These are phyloP conservation scores for Aspergillus melleus DNA, from an alignment of 2,329 filamentous ascomycete species.

Conservation along the genomic window DNA sequence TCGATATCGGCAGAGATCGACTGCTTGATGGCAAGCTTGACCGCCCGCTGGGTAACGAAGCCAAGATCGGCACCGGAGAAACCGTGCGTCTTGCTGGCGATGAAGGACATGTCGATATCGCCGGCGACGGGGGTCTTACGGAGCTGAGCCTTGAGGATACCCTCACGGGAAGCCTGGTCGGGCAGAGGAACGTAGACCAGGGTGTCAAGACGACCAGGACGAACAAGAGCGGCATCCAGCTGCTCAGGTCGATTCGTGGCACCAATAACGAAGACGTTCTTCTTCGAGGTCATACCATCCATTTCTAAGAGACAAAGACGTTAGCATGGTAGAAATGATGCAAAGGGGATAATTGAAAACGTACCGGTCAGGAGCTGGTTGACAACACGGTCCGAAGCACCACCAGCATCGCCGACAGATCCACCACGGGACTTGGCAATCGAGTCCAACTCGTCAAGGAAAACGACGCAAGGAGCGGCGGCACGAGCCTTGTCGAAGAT, in stretches of 20 bases:
- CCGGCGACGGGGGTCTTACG: conserved; percentile 91
- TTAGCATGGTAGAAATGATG: conserved; percentile 41
- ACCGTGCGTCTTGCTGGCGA: conserved; percentile 94
- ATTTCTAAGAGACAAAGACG: conserved; percentile 63
- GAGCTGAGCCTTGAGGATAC: conserved; percentile 92
- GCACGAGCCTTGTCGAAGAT: conserved; percentile 99
- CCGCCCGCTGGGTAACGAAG: conserved; percentile 97
- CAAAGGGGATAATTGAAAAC: conserved; percentile 31
- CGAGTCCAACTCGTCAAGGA: conserved; percentile 97
- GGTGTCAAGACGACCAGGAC: conserved; percentile 97
- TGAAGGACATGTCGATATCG: conserved; percentile 87
- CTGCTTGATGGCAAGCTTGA: conserved; percentile 99
- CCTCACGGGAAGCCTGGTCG: conserved; percentile 82
- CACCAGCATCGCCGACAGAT: conserved; percentile 91
- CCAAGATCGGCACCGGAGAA: conserved; percentile 99
- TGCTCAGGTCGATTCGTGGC: conserved; percentile 98
- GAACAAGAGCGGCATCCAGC: conserved; percentile 95
- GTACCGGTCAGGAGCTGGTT: conserved; percentile 97
- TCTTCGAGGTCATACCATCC: conserved; percentile 99
- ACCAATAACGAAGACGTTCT: conserved; percentile 99
- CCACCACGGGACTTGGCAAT: conserved; percentile 99
- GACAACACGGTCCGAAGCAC: conserved; percentile 98
- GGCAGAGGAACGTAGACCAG: conserved; percentile 97
- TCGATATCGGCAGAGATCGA: conserved; percentile 87
- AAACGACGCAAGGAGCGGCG: conserved; percentile 95